These are phyloP conservation scores for Trichoderma hamatum DNA, from an alignment of 2,329 filamentous ascomycete genomes.

Conservation along the genomic window DNA sequence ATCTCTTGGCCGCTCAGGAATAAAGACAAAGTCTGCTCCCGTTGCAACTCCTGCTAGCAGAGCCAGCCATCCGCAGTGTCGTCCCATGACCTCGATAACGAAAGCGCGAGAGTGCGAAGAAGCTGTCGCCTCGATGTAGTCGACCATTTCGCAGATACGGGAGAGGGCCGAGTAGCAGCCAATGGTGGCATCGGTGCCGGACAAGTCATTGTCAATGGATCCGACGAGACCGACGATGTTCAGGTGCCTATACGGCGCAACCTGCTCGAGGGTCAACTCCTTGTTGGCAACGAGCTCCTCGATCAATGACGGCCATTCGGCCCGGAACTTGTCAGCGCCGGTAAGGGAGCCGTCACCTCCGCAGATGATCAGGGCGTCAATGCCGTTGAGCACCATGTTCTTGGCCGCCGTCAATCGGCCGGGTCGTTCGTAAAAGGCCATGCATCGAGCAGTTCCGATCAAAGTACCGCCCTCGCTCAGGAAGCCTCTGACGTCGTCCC, in stretches of 20 bases:
- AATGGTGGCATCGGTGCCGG: slow-evolving; percentile 95
- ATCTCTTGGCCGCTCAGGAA: slow-evolving; percentile 87
- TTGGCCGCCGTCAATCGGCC: slow-evolving; percentile 85
- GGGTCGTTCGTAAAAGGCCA: slow-evolving; percentile 85
- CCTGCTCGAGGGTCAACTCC: slow-evolving; percentile 70
- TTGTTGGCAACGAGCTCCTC: slow-evolving; percentile 78
- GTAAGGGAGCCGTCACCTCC: slow-evolving; percentile 96
- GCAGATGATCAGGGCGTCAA: slow-evolving; percentile 94
- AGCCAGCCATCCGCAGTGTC: slow-evolving; percentile 96
- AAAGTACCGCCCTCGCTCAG: slow-evolving; percentile 92
- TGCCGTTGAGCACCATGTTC: slow-evolving; percentile 91
- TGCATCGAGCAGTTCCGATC: slow-evolving; percentile 92
- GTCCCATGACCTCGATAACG: slow-evolving; percentile 97
- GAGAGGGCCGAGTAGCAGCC: slow-evolving; percentile 93
- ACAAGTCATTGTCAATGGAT: slow-evolving; percentile 98
- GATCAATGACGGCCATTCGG: slow-evolving; percentile 87
- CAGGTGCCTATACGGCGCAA: slow-evolving; percentile 77
- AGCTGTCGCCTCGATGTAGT: slow-evolving; percentile 95
- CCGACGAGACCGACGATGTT: slow-evolving; percentile 97
- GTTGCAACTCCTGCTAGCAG: slow-evolving; percentile 95
- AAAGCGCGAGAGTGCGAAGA: slow-evolving; percentile 94
- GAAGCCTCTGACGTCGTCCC: slow-evolving; percentile 94
- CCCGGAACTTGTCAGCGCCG: slow-evolving; percentile 89
- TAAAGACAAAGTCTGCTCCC: slow-evolving; percentile 95
- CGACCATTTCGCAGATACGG: slow-evolving; percentile 92